Percentiles rank a stretch among this genome's conserved stretches.
Conservation (phyloP, 2,329 filamentous ascomycete species). For the Bertia moriformis region DNA sequence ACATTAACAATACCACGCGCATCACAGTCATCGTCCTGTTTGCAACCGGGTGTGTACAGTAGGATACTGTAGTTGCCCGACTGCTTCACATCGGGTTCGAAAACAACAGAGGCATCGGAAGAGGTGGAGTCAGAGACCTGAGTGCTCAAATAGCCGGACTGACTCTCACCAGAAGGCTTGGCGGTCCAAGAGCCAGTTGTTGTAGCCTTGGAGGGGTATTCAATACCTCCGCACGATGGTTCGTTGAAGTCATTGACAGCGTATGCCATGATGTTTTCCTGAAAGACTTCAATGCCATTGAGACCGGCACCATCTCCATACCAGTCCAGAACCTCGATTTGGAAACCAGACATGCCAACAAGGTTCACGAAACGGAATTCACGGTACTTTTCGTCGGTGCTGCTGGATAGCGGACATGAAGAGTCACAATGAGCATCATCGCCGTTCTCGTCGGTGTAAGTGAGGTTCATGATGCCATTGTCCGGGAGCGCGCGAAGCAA, state of each 20-base stretch:
- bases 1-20: slow-evolving; percentile 71
- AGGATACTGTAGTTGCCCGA: slow-evolving; percentile 85
- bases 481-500: slow-evolving; percentile 51
- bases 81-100: slow-evolving; percentile 70
- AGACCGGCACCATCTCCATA: slow-evolving; percentile 55
- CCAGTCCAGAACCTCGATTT: slow-evolving; percentile 51
- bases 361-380: slow-evolving; percentile 56
- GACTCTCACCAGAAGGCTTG: slow-evolving; percentile 51
- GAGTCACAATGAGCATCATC: slow-evolving; percentile 40
- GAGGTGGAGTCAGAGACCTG: slow-evolving; percentile 25
- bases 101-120: slow-evolving; percentile 48
- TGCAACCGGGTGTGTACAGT: slow-evolving; percentile 83
- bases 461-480: slow-evolving; percentile 60
- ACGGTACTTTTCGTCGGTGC: slow-evolving; percentile 37
- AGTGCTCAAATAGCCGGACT: slow-evolving; percentile 43
- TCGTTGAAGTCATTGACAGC: slow-evolving; percentile 57
- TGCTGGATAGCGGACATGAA: slow-evolving; percentile 46
- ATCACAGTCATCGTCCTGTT: slow-evolving; percentile 61
- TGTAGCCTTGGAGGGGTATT: slow-evolving; percentile 35
- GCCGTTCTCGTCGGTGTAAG: slow-evolving; percentile 44
- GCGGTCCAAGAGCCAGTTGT: slow-evolving; percentile 42
- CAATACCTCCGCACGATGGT: slow-evolving; percentile 42
- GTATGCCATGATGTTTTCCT: slow-evolving; percentile 52
- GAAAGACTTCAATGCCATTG: slow-evolving; percentile 54
- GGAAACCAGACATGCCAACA: slow-evolving; percentile 54